A percentile compares a stretch with the other conserved stretches of the same genome.
Conservation (phyloP, 2,329 filamentous ascomycete genomes). For the Alternaria tenuissima region DNA sequence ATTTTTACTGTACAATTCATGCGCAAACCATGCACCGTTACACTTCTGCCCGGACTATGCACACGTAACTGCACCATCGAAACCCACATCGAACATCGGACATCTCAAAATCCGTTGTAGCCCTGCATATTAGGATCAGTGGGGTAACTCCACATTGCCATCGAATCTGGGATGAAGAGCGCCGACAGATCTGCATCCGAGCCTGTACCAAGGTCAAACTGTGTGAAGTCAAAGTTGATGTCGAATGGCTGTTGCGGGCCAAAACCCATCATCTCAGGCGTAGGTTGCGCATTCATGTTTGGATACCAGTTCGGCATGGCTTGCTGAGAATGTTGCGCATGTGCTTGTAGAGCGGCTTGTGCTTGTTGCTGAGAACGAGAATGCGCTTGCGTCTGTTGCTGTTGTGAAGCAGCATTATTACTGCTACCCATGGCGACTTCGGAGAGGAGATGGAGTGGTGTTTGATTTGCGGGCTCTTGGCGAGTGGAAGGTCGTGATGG, state of each 20-base stretch:
- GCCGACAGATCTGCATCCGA: slow-evolving; percentile 49
- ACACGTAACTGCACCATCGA: not conserved
- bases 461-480: slow-evolving; percentile 45
- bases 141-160: slow-evolving; percentile 41
- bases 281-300: slow-evolving; percentile 28
- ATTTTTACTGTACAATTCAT: not conserved
- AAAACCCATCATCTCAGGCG: slow-evolving; percentile 39
- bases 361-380: slow-evolving; percentile 34
- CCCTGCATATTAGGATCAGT: slow-evolving; percentile 24
- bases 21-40: not conserved
- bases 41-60: not conserved
- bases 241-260: slow-evolving; percentile 39
- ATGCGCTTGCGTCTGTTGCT: slow-evolving; percentile 24
- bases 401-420: slow-evolving; percentile 23
- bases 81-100: not conserved
- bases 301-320: slow-evolving; percentile 41
- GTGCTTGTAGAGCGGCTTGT: slow-evolving; percentile 37
- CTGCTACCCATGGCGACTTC: slow-evolving; percentile 52
- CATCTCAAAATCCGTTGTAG: slow-evolving; percentile 21
- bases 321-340: slow-evolving; percentile 31
- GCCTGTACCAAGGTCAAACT: slow-evolving; percentile 47
- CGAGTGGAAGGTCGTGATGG: slow-evolving; percentile 26
- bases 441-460: slow-evolving; percentile 50
- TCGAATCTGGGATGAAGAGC: slow-evolving; percentile 48
- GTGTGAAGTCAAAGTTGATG: slow-evolving; percentile 48